Base-by-base conservation (phyloP, 225 moss, liverwort and hornwort genomes). In the Climacium dendroides region DNA sequence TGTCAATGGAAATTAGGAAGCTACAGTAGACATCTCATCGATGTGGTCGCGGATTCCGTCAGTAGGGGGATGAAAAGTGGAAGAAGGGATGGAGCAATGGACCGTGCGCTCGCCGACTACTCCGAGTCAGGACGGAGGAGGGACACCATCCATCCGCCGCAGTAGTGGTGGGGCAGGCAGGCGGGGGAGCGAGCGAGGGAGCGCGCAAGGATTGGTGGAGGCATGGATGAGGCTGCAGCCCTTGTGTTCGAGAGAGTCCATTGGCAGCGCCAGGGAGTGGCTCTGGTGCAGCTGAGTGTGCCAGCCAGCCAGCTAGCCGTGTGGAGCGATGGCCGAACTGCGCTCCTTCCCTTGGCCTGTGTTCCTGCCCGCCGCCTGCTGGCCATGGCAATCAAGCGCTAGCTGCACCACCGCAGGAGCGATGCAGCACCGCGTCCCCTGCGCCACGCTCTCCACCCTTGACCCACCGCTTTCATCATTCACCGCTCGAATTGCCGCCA, bases 191-290 rank as follows among this genome's bases (percentile, higher is more conserved):
- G 32, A 28, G 47, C 11, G 73, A 75, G 35, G 37, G 39, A 37
- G 57, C 53, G 53, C 15, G 39, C 80, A 13, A 45, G 61, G 61
- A 80, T 80, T 80, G 62, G 80, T 20, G 62, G 47, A 62, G 79
- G 79, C 58, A 18, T 79, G 58, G 79, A 80, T 80, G 80, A 80
- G 80, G 62, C 62, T 15, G 62, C 47, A 47, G 34, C 15, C 23
- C 62, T 80, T 4, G 57, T 62, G 23, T 23, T 30, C 45, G 29
- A 41, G 45, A 45, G 80, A 73, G 63, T 54, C 85, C n/a, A 89
- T 89, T 86, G 85, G 85, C 75, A 89, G 89, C 67, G 41, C 75
- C 50, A 89, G 82, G 82, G 86, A 89, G 89, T 89, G 89, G 86
- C 86, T 89, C 86, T 81, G 37, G 50, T 85, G 84, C 85, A 67